These are phyloP conservation scores for Kitagawia praeruptora DNA, from an alignment of 129 eudicot genomes.

Conservation along the genomic window DNA sequence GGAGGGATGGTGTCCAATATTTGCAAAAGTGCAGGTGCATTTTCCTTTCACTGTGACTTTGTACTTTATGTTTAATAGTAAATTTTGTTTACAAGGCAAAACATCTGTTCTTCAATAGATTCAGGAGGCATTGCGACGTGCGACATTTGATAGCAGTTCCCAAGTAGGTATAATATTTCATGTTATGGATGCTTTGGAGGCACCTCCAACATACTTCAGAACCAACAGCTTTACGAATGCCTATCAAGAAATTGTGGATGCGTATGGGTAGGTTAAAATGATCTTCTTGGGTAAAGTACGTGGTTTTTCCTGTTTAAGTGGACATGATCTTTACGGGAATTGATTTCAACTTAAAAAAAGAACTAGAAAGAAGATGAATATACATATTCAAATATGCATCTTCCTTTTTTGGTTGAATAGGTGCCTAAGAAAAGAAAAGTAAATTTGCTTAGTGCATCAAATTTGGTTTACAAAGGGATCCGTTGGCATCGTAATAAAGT, in stretches of 20 bases:
- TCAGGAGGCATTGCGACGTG: constrained; percentile 94
- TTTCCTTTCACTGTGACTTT: neutral
- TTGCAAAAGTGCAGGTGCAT: constrained; percentile 80
- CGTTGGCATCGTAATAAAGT: neutral
- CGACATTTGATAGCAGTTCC: constrained; percentile 90
- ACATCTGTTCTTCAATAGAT: constrained; percentile 33
- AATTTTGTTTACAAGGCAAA: constrained; percentile 6
- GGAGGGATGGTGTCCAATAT: constrained; percentile 98
- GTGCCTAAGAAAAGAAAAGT: neutral
- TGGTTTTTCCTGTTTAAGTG: neutral
- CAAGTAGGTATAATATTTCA: constrained; percentile 96
- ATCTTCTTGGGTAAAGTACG: neutral
- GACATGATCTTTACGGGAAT: neutral
- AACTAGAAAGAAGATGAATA: neutral
- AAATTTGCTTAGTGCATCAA: neutral
- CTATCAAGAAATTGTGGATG: constrained; percentile 96
- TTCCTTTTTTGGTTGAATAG: neutral
- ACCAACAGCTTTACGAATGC: constrained; percentile 85
- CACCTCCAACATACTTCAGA: constrained; percentile 97
- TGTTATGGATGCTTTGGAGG: constrained; percentile 72
- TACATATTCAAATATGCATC: neutral
- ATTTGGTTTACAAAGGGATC: neutral
- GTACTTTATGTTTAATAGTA: constrained; percentile 4
- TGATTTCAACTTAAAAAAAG: neutral
- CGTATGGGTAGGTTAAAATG: constrained; percentile 68